Evolutionary conservation across 345 rosid species (phyloP).

Genomic region (Angophora floribunda): DNA sequence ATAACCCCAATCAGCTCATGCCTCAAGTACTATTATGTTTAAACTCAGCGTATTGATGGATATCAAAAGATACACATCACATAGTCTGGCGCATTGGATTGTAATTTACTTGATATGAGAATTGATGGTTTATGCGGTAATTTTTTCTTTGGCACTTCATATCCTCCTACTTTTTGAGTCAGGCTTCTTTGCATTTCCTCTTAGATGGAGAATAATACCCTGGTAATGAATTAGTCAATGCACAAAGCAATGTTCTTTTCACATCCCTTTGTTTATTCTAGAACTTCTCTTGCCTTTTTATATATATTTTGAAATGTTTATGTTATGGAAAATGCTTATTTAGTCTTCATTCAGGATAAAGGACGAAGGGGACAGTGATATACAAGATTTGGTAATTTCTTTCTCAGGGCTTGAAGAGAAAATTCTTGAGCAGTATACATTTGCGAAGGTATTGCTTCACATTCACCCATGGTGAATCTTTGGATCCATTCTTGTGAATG

Average conservation of each 20-base stretch:
- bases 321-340: neutral
- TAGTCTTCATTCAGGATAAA: conserved; percentile 37
- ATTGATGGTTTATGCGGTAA: neutral
- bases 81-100: neutral
- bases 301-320: neutral
- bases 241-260: neutral
- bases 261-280: neutral
- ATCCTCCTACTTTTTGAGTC: neutral
- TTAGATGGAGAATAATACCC: neutral
- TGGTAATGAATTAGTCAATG: neutral
- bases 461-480: neutral
- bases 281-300: neutral
- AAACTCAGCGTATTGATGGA: neutral
- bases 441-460: conserved; percentile 64
- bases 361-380: conserved; percentile 60
- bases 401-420: conserved; percentile 81
- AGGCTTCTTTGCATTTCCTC: neutral
- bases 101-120: neutral
- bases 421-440: conserved; percentile 83
- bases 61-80: neutral
- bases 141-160: neutral
- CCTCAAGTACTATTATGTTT: neutral
- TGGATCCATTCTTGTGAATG: neutral
- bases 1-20: neutral
- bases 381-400: conserved; percentile 69